Evolutionary conservation across 1,284 basidiomycete species (phyloP), one percentile per base, ranked within the genome.

Genomic region (Stereum hirsutum): DNA sequence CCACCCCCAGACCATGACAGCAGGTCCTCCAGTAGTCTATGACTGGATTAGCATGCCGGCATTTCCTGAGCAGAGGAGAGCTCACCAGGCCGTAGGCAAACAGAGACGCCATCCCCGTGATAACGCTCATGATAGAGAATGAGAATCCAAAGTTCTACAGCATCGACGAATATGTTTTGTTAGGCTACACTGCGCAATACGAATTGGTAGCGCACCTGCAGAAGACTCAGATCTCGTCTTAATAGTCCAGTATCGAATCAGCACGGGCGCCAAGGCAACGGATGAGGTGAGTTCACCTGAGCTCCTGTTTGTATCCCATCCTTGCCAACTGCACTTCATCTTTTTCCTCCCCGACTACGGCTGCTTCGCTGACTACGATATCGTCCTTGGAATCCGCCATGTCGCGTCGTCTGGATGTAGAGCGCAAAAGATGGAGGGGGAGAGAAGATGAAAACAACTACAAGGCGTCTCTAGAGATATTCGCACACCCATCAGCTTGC

Each of bases 1-100:
- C 75, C 78, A 87, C n/a, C 82, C 81, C 77, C 78, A 82, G 0
- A 80, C 76, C 80, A 83, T 84, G 3, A 82, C 78, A 1, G 67
- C 81, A 0, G 81, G 81, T 5, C 83, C 83, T 27, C 83, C 83
- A 0, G 81, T 85, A 39, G 74, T 80, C 74, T 80, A 39, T 49
- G 25, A 52, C 28, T 44, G 34, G 12, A 15, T 27, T 30, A 21
- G 11, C 11, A 11, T 7, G n/a, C 28, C 11, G 10, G 27, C 11
- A 19, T 24, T 39, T 11, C n/a, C 28, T 8, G 10, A 30, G 28
- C 26, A 27, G 20, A 27, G 24, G 27, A 10, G 31, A 24, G 63
- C 78, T 53, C 52, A 81, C 80, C 57, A 83, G 52, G 19, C 80
- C 81, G 61, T 75, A 83, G 23, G 74, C 54, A 51, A 84, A 84